Evolutionary conservation across 2,329 filamentous ascomycete genomes (phyloP).

Genomic region (Berkeleyomyces rouxiae): DNA sequence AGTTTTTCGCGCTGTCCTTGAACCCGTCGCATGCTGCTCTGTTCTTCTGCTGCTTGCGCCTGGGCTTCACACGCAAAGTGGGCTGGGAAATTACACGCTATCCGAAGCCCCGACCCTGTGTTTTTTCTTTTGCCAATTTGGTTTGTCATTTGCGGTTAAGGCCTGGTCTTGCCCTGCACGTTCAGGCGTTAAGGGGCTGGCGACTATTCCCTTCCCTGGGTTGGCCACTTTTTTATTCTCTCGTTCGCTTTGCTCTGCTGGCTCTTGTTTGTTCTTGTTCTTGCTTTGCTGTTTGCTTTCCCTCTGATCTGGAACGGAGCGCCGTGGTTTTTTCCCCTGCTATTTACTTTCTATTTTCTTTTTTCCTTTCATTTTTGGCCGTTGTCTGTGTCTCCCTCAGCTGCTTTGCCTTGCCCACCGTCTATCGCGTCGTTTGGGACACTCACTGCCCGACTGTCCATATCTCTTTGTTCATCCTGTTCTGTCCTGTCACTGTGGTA

Average conservation of each 20-base stretch:
- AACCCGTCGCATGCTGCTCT: neutral
- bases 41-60: neutral
- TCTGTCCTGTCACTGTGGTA: neutral
- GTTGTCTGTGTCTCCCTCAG: neutral
- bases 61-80: conserved; percentile 1
- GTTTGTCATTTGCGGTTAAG: conserved; percentile 14
- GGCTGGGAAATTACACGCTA: conserved; percentile 14
- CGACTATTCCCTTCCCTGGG: conserved; percentile 9
- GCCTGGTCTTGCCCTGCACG: conserved; percentile 11
- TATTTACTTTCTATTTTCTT: neutral
- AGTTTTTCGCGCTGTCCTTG: neutral
- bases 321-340: neutral
- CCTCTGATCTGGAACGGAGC: neutral
- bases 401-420: neutral
- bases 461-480: neutral
- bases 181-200: conserved; percentile 9
- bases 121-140: conserved; percentile 13
- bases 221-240: conserved; percentile 9
- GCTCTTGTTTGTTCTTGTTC: conserved; percentile 3
- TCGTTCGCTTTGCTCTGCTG: conserved; percentile 3
- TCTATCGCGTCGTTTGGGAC: neutral
- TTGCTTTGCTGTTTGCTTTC: conserved; percentile 1
- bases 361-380: neutral
- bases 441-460: no score
- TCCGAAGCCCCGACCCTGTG: conserved; percentile 13